Conservation (phyloP, 1,284 basidiomycete species). For the Entoloma clypeatum region DNA sequence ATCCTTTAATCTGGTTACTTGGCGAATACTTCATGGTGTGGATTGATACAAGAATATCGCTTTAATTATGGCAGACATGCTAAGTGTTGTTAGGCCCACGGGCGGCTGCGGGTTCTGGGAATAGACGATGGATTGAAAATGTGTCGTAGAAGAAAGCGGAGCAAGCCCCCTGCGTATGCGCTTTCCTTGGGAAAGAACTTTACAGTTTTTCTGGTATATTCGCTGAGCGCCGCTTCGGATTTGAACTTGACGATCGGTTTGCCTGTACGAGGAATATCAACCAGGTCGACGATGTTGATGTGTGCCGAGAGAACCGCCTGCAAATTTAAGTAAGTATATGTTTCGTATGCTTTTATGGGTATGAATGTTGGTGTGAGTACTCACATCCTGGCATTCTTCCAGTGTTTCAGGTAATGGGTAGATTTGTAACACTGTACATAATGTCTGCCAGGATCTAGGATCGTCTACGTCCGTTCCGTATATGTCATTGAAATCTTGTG, state of each 20-base stretch:
- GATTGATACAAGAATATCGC: too few species aligned
- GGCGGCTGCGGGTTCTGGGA: too few species aligned
- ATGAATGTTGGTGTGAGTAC: constrained; percentile 5
- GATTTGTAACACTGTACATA: too few species aligned
- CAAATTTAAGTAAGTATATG: not conserved
- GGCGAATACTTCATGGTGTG: too few species aligned
- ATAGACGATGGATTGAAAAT: constrained; percentile 8
- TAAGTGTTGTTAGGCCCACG: too few species aligned
- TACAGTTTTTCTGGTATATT: constrained; percentile 8
- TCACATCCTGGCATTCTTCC: constrained; percentile 16
- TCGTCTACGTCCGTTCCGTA: too few species aligned
- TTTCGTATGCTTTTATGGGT: not conserved
- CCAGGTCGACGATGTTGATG: constrained; percentile 31
- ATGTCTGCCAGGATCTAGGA: too few species aligned
- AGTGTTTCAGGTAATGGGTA: constrained; percentile 22
- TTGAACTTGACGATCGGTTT: constrained; percentile 6
- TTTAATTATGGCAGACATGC: too few species aligned
- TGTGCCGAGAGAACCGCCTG: constrained; percentile 24
- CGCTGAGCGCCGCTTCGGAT: constrained; percentile 11
- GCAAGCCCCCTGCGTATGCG: constrained; percentile 34
- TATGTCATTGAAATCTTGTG: too few species aligned
- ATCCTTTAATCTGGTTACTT: too few species aligned
- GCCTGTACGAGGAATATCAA: constrained; percentile 13
- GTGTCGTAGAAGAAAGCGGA: constrained; percentile 32
- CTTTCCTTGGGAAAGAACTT: constrained; percentile 10